Conservation (phyloP, 257 asterid genomes). For the Verbena officinalis region DNA sequence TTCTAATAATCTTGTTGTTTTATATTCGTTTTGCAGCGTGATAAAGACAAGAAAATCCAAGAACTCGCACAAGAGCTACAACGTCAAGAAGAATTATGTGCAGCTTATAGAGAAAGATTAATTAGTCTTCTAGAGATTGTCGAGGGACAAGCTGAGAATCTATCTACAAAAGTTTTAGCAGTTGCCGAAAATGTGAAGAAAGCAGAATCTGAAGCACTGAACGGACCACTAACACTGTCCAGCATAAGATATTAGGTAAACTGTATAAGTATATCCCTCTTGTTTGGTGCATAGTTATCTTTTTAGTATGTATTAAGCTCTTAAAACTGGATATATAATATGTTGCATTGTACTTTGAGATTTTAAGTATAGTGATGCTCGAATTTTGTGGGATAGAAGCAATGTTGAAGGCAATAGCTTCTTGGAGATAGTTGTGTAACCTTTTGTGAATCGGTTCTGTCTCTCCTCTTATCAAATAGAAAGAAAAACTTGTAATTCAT, state of each 20-base stretch:
- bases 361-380: slow-evolving; percentile 24
- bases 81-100: slow-evolving; percentile 57
- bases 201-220: slow-evolving; percentile 57
- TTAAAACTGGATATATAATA: neutral
- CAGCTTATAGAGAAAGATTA: slow-evolving; percentile 44
- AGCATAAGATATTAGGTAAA: no score
- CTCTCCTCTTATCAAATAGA: neutral
- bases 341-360: slow-evolving; percentile 4
- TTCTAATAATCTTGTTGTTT: slow-evolving; percentile 9
- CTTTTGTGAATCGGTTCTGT: neutral
- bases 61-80: slow-evolving; percentile 61
- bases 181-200: slow-evolving; percentile 52
- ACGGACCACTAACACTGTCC: slow-evolving; percentile 23
- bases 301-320: neutral
- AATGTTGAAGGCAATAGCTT: neutral
- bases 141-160: slow-evolving; percentile 46
- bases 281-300: neutral
- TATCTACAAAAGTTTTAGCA: slow-evolving; percentile 55
- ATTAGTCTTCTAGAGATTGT: slow-evolving; percentile 41
- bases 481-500: neutral
- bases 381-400: slow-evolving; percentile 12
- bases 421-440: neutral
- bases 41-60: slow-evolving; percentile 62
- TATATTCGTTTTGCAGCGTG: slow-evolving; percentile 34
- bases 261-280: neutral